These are phyloP conservation scores for Carnegiea gigantea DNA, from an alignment of 179 eudicot genomes.

Conservation along the genomic window DNA sequence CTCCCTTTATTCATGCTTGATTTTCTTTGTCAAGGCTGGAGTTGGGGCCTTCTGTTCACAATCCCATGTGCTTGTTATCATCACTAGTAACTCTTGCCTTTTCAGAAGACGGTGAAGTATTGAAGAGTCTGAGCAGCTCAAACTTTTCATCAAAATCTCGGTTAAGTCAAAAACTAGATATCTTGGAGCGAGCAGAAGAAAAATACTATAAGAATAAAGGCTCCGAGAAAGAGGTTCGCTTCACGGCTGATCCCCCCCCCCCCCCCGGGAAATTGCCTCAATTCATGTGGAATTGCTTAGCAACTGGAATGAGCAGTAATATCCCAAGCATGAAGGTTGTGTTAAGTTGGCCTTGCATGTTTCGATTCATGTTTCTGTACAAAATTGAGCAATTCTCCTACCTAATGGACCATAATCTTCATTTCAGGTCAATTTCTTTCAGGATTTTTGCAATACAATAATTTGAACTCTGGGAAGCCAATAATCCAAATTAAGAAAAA, in stretches of 20 bases:
- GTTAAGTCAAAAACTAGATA: slow-evolving; percentile 55
- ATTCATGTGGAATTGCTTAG: background rate
- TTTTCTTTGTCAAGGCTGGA: slow-evolving; percentile 11
- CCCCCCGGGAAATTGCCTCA: background rate
- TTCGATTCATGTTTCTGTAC: slow-evolving; percentile 1
- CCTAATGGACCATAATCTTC: background rate
- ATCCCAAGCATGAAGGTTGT: background rate
- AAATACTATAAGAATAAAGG: slow-evolving; percentile 56
- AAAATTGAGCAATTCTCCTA: background rate
- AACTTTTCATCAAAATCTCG: slow-evolving; percentile 46
- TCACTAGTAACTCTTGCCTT: background rate
- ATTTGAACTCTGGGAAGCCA: no score
- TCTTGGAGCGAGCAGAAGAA: slow-evolving; percentile 85
- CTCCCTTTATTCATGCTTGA: slow-evolving; percentile 3
- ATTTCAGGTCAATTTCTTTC: background rate
- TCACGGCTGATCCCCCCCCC: background rate
- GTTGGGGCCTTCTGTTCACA: background rate
- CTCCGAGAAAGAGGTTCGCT: slow-evolving; percentile 53
- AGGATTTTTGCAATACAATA: no score
- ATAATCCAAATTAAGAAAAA: no score
- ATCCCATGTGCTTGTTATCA: background rate
- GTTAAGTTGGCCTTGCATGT: background rate
- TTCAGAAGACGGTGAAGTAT: slow-evolving; percentile 36
- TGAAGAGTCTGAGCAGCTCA: slow-evolving; percentile 39
- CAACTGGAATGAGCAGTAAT: background rate